phyloP scores from a whole-genome alignment of 176 grass and related monocot genomes.

The Triticum dicoccoides region DNA sequence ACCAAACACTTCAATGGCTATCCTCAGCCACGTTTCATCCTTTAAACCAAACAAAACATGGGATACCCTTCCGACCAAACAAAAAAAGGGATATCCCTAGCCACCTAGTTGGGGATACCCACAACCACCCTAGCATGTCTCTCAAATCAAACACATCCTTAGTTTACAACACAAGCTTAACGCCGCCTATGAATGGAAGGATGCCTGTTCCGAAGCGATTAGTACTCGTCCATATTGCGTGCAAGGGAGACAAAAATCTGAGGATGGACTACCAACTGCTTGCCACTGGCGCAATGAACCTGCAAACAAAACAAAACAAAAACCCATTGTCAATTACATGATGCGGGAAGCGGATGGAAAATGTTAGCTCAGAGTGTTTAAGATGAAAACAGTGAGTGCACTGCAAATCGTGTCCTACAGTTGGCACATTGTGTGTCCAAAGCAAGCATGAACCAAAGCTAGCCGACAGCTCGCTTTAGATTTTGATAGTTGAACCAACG shows the following conservation, averaged over 20 bases:
- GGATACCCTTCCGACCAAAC: too few species aligned
- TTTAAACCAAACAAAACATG: too few species aligned
- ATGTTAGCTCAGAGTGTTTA: background rate
- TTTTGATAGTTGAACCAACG: background rate
- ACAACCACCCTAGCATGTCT: too few species aligned
- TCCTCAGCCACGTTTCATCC: too few species aligned
- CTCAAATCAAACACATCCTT: background rate
- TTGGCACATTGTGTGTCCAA: background rate
- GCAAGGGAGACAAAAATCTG: background rate
- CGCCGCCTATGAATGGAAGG: background rate
- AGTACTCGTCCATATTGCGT: conserved; percentile 49
- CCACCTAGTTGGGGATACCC: too few species aligned
- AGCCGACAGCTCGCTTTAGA: background rate
- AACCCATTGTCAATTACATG: background rate
- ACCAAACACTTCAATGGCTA: too few species aligned
- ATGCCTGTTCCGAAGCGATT: background rate
- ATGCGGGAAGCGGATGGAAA: background rate
- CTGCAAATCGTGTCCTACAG: background rate
- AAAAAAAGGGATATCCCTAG: too few species aligned
- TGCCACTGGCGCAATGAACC: background rate
- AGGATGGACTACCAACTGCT: background rate
- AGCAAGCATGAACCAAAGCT: background rate
- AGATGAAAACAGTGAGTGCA: background rate
- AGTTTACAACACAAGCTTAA: conserved; percentile 1
- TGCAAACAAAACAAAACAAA: background rate